Conservation (phyloP, 1,284 basidiomycete genomes). For the Termitomyces sp. region DNA sequence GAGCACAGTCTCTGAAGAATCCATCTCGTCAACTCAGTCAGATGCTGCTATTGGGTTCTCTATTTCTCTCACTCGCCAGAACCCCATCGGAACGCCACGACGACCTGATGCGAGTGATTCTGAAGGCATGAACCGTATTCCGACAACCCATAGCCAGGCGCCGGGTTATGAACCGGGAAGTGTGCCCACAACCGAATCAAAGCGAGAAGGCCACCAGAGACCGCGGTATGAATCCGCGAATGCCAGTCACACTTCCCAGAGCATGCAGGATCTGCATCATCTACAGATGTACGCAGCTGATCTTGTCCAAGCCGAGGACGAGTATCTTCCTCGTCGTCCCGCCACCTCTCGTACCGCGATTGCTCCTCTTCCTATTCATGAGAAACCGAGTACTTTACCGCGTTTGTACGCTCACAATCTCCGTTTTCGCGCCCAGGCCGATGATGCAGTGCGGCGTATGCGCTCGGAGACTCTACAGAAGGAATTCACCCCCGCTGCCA, state of each 20-base stretch:
- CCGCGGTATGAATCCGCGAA: neutral
- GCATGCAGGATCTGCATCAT: neutral
- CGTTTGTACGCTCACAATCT: neutral
- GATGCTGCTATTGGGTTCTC: neutral
- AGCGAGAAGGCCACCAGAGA: neutral
- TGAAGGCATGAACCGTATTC: neutral
- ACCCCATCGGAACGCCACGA: constrained; percentile 1
- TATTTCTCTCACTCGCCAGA: neutral
- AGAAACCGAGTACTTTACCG: neutral
- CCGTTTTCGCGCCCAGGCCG: neutral
- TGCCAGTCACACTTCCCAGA: neutral
- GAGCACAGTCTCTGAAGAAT: neutral
- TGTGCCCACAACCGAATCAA: neutral
- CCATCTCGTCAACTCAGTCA: neutral
- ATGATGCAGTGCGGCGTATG: neutral
- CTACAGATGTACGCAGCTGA: neutral
- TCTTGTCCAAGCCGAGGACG: neutral
- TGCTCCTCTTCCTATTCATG: neutral
- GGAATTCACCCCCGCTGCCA: neutral
- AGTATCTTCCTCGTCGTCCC: neutral
- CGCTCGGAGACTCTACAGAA: neutral
- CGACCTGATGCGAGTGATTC: neutral
- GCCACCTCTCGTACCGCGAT: neutral
- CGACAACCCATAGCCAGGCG: too few relatives aligned
- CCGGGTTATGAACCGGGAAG: neutral